Percentiles rank a stretch among this genome's conserved stretches.
Conservation (phyloP, 2,329 filamentous ascomycete genomes). For the Alternaria burnsii region DNA sequence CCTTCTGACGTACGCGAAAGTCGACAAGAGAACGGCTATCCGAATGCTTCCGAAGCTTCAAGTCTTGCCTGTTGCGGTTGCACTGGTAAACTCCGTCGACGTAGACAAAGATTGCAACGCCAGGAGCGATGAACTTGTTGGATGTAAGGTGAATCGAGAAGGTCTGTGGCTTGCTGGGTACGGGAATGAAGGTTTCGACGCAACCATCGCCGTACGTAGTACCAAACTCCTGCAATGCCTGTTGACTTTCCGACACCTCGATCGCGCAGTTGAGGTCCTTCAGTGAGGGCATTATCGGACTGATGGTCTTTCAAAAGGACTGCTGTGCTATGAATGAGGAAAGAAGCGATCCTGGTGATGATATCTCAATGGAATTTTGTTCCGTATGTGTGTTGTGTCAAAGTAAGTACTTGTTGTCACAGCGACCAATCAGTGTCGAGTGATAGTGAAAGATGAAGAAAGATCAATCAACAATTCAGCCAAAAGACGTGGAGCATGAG, state of each 20-base stretch:
- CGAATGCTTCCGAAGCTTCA: conserved; percentile 45
- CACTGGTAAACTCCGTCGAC: conserved; percentile 67
- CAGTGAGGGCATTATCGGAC: conserved; percentile 59
- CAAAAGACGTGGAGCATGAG: no score
- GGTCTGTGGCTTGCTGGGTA: conserved; percentile 55
- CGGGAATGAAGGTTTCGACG: conserved; percentile 62
- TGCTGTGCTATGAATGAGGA: not conserved
- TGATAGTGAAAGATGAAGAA: not conserved
- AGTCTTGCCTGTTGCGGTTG: conserved; percentile 61
- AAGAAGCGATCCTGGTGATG: no score
- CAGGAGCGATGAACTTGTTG: conserved; percentile 61
- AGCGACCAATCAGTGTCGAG: not conserved
- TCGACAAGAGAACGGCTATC: conserved; percentile 54
- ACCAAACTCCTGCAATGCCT: conserved; percentile 58
- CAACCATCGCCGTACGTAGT: conserved; percentile 61
- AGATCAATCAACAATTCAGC: not conserved
- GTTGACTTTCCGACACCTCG: conserved; percentile 56
- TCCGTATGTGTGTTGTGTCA: not conserved
- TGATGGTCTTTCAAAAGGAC: not conserved
- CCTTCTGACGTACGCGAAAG: conserved; percentile 63
- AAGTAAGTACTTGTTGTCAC: conserved; percentile 1
- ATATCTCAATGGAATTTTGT: not conserved
- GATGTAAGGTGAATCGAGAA: conserved; percentile 62
- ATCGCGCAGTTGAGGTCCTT: conserved; percentile 63
- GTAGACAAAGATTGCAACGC: conserved; percentile 64